phyloP scores from a whole-genome alignment of 1,284 basidiomycete genomes.

The Malassezia caprae region DNA sequence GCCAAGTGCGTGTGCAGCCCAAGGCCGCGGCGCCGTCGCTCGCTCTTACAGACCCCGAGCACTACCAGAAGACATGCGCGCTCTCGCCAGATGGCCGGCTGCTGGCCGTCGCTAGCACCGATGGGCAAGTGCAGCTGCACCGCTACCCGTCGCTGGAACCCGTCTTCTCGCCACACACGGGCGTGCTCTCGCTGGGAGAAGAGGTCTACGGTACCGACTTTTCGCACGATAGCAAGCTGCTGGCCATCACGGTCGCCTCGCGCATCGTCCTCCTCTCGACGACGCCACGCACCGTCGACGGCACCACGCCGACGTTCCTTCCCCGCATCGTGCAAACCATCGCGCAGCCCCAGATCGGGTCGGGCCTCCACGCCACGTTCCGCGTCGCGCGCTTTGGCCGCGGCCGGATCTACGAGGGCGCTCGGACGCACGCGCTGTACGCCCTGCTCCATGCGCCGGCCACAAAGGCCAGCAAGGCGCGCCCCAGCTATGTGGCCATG shows the following conservation, averaged over 20 bases:
- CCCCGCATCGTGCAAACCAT: conserved; percentile 13
- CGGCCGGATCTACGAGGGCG: background rate
- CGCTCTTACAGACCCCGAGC: conserved; percentile 11
- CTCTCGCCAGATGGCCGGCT: conserved; percentile 34
- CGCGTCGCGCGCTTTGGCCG: conserved; percentile 24
- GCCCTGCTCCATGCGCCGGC: conserved; percentile 21
- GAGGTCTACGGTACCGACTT: conserved; percentile 45
- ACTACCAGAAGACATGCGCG: conserved; percentile 25
- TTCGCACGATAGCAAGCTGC: conserved; percentile 31
- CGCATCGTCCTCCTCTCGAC: conserved; percentile 34
- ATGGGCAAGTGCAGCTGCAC: conserved; percentile 34
- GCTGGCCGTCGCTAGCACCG: conserved; percentile 34
- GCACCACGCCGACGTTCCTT: background rate
- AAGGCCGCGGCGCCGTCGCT: conserved; percentile 14
- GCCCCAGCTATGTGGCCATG: conserved; percentile 38
- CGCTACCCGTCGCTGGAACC: conserved; percentile 30
- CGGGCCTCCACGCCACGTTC: conserved; percentile 15
- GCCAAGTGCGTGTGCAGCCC: background rate
- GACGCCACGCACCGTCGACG: conserved; percentile 14
- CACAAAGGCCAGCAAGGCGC: conserved; percentile 30
- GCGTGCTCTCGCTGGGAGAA: conserved; percentile 18
- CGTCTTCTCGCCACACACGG: conserved; percentile 21
- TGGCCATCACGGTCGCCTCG: conserved; percentile 31
- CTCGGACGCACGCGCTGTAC: conserved; percentile 3
- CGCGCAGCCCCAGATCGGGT: conserved; percentile 11